phyloP scores from a whole-genome alignment of 208 protist genomes.

The Trypanosoma scelopori region DNA sequence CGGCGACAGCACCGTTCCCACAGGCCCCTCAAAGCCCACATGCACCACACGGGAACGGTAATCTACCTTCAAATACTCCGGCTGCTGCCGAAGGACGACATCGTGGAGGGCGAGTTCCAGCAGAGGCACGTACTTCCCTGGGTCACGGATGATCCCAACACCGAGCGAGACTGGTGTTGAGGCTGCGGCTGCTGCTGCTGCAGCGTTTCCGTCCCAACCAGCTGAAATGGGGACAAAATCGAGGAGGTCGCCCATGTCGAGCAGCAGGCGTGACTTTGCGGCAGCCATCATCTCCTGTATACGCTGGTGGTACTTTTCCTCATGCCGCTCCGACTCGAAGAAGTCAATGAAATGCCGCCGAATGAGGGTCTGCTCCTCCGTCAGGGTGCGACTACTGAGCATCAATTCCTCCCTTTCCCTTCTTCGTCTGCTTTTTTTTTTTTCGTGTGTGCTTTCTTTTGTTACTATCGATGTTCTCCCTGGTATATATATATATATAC shows the following conservation, averaged over 20 bases:
- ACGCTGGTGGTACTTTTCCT: constrained; percentile 78
- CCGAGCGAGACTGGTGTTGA: constrained; percentile 46
- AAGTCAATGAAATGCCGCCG: constrained; percentile 89
- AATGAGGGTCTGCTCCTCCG: constrained; percentile 88
- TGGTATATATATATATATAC: too few species aligned
- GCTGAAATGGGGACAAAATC: constrained; percentile 57
- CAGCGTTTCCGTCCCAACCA: constrained; percentile 19
- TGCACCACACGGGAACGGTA: constrained; percentile 71
- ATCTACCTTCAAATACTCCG: constrained; percentile 86
- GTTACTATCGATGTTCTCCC: too few species aligned
- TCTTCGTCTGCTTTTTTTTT: not conserved
- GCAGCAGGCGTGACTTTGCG: constrained; percentile 74
- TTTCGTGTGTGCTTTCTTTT: not conserved
- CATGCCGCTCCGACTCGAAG: constrained; percentile 83
- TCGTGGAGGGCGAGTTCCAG: constrained; percentile 93
- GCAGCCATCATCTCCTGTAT: constrained; percentile 86
- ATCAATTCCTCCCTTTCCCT: constrained; percentile 33
- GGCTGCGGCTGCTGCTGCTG: constrained; percentile 6
- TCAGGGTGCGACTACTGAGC: constrained; percentile 76
- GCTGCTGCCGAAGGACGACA: constrained; percentile 73
- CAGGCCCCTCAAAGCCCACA: constrained; percentile 94
- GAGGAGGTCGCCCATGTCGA: constrained; percentile 93
- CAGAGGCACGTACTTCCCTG: constrained; percentile 84
- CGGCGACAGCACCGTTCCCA: constrained; percentile 94
- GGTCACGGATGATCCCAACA: constrained; percentile 70